A percentile compares a stretch with the other conserved stretches of the same genome.
Evolutionary conservation across 2,329 filamentous ascomycete species (phyloP).

Genomic region (Phialophora macrospora): DNA sequence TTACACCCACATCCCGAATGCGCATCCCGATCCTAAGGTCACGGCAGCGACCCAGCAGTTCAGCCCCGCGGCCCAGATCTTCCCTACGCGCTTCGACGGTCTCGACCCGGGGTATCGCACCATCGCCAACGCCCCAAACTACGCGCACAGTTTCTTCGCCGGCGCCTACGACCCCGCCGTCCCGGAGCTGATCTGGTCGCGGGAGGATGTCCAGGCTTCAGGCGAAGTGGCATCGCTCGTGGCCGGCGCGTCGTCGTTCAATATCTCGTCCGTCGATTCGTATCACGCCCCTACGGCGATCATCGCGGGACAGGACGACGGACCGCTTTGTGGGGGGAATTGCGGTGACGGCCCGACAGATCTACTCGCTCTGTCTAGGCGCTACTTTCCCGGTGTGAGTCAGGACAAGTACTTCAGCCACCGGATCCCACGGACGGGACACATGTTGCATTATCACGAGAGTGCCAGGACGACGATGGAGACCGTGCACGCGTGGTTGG

Average conservation of each 20-base stretch:
- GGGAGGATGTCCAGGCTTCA: constrained; percentile 3
- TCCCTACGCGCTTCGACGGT: neutral
- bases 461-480: neutral
- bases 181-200: neutral
- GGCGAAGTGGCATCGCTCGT: neutral
- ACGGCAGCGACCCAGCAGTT: constrained; percentile 2
- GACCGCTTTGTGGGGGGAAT: neutral
- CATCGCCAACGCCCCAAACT: constrained; percentile 4
- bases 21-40: neutral
- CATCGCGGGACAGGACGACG: neutral
- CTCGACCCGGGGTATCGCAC: neutral
- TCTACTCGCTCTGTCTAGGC: neutral
- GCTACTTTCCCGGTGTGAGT: neutral
- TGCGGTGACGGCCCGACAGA: neutral
- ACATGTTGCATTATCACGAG: constrained; percentile 9
- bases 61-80: neutral
- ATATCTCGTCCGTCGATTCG: constrained; percentile 1
- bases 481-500: constrained; percentile 2
- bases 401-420: constrained; percentile 1
- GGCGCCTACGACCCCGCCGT: neutral
- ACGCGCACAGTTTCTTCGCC: constrained; percentile 3
- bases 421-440: neutral
- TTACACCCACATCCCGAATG: constrained; percentile 4
- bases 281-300: neutral
- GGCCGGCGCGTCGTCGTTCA: neutral